Conservation (phyloP, 2,329 filamentous ascomycete genomes). For the Alternaria sp. region DNA sequence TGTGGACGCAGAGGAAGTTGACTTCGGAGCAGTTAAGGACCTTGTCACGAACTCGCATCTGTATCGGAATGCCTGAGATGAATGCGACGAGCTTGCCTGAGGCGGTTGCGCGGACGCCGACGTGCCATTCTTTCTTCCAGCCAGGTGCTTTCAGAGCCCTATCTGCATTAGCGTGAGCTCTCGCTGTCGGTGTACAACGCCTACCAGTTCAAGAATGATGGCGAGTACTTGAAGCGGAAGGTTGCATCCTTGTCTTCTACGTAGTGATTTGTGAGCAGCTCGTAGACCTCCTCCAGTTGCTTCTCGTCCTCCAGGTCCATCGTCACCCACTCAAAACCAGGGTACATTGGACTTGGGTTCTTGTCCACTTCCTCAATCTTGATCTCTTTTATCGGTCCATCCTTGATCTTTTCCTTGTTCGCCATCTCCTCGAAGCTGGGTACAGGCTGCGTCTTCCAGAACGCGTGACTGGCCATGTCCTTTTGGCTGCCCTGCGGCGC, state of each 20-base stretch:
- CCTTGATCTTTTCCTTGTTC: conserved; percentile 60
- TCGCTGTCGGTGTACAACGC: conserved; percentile 28
- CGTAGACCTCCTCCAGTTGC: conserved; percentile 87
- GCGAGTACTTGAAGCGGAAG: conserved; percentile 96
- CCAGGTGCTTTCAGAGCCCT: conserved; percentile 95
- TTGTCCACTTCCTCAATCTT: conserved; percentile 80
- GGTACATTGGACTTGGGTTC: conserved; percentile 72
- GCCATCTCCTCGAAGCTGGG: conserved; percentile 73
- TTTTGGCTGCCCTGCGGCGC: conserved; percentile 88
- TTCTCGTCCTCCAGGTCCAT: conserved; percentile 82
- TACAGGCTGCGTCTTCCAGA: conserved; percentile 98
- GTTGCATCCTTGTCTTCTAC: conserved; percentile 97
- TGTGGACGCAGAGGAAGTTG: conserved; percentile 98
- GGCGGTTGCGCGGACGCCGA: conserved; percentile 85
- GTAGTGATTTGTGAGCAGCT: conserved; percentile 90
- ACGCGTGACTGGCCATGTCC: conserved; percentile 97
- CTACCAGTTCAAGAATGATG: conserved; percentile 87
- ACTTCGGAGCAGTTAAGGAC: conserved; percentile 84
- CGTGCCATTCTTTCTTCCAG: conserved; percentile 93
- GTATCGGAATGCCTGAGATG: conserved; percentile 90
- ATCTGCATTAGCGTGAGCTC: conserved; percentile 20
- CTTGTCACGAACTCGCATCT: conserved; percentile 79
- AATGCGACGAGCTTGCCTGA: conserved; percentile 92
- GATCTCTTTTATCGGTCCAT: conserved; percentile 85
- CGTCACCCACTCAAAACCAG: conserved; percentile 94